Conservation (phyloP, 345 rosid genomes). For the Citrus australasica region DNA sequence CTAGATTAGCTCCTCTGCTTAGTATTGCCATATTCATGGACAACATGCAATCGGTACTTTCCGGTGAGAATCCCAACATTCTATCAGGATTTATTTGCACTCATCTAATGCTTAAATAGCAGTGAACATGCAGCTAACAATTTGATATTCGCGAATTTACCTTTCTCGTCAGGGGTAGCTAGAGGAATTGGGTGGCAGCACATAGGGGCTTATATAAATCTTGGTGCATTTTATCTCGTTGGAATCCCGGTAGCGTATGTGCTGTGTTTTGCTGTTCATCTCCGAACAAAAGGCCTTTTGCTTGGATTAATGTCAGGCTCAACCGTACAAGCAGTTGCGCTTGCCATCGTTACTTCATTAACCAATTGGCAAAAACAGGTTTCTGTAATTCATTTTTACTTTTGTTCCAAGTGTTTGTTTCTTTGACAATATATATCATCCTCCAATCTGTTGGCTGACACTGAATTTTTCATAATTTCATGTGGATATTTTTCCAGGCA, state of each 20-base stretch:
- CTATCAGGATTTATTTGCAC: background rate
- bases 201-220: constrained; percentile 53
- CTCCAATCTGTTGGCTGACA: background rate
- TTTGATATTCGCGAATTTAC: background rate
- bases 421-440: background rate
- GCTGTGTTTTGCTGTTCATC: constrained; percentile 38
- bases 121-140: background rate
- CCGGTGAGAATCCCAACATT: constrained; percentile 19
- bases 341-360: constrained; percentile 36
- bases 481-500: constrained; percentile 22
- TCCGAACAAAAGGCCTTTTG: constrained; percentile 58
- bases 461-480: background rate
- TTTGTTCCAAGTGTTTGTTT: background rate
- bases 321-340: constrained; percentile 29
- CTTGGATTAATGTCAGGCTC: constrained; percentile 45
- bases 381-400: background rate
- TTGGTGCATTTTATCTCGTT: constrained; percentile 52
- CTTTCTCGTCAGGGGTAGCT: constrained; percentile 41
- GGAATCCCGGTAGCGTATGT: constrained; percentile 48
- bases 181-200: constrained; percentile 74
- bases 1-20: constrained; percentile 31
- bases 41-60: constrained; percentile 32
- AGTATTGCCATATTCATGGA: constrained; percentile 30
- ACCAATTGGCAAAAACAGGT: constrained; percentile 68
- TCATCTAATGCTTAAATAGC: background rate